Evolutionary conservation across 257 asterid genomes (phyloP).

Genomic region (Scutellaria galericulata): DNA sequence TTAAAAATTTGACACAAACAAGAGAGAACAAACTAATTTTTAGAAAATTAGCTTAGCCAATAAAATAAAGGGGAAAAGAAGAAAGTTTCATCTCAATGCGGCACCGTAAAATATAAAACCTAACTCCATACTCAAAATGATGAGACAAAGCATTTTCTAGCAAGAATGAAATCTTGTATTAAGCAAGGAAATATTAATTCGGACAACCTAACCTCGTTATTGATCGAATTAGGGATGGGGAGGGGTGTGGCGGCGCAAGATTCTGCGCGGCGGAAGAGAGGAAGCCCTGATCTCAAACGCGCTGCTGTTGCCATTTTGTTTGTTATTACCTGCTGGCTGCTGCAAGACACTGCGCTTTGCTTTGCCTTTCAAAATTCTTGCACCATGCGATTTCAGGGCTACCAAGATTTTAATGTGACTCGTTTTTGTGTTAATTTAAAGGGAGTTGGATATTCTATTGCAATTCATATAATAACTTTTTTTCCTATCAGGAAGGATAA

Average conservation of each 20-base stretch:
- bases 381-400: too few species aligned
- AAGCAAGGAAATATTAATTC: not conserved
- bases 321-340: not conserved
- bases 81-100: too few species aligned
- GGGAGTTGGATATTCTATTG: too few species aligned
- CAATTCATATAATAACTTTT: too few species aligned
- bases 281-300: conserved; percentile 56
- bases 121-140: not conserved
- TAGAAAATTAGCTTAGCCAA: too few species aligned
- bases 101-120: not conserved
- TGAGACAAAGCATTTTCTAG: not conserved
- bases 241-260: conserved; percentile 33
- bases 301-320: conserved; percentile 48
- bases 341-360: not conserved
- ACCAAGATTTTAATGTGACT: too few species aligned
- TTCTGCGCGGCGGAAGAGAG: conserved; percentile 52
- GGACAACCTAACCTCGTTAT: conserved; percentile 53
- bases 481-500: too few species aligned
- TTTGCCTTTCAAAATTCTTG: too few species aligned
- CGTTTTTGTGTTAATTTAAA: too few species aligned
- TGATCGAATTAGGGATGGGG: conserved; percentile 36
- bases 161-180: not conserved
- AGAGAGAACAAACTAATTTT: too few species aligned
- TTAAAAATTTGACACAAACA: not conserved
- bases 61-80: too few species aligned